Evolutionary conservation across 2,329 filamentous ascomycete species (phyloP).

Genomic region (Aspergillus niger): DNA sequence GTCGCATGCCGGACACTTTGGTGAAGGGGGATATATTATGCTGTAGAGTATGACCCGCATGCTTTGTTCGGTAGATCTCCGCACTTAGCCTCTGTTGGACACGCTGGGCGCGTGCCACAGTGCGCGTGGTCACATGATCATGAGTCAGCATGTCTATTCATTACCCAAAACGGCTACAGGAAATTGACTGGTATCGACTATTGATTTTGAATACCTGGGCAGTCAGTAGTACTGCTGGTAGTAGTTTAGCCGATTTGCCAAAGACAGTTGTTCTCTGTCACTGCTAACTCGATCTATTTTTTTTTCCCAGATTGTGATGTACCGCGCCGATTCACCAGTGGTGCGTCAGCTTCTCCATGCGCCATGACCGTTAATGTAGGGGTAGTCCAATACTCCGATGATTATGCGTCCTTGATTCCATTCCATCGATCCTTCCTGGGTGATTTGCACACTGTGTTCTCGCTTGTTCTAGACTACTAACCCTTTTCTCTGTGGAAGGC

Average conservation of each 20-base stretch:
- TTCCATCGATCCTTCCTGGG: neutral
- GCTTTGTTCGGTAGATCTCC: constrained; percentile 10
- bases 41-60: constrained; percentile 8
- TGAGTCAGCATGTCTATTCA: neutral
- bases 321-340: neutral
- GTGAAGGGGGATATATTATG: constrained; percentile 4
- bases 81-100: constrained; percentile 9
- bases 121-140: constrained; percentile 25
- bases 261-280: neutral
- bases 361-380: constrained; percentile 8
- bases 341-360: constrained; percentile 9
- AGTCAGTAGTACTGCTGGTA: neutral
- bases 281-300: neutral
- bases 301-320: neutral
- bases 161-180: neutral
- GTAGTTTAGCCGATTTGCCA: neutral
- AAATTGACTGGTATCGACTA: neutral
- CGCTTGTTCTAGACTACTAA: neutral
- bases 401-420: neutral
- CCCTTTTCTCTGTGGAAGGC: neutral
- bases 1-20: constrained; percentile 30
- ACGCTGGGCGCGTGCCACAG: constrained; percentile 16
- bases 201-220: neutral
- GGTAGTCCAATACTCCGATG: constrained; percentile 8
- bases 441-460: neutral